A percentile compares a stretch with the other conserved stretches of the same genome.
Conservation (phyloP, 2,329 filamentous ascomycete species). For the Dactylellina leptospora region DNA sequence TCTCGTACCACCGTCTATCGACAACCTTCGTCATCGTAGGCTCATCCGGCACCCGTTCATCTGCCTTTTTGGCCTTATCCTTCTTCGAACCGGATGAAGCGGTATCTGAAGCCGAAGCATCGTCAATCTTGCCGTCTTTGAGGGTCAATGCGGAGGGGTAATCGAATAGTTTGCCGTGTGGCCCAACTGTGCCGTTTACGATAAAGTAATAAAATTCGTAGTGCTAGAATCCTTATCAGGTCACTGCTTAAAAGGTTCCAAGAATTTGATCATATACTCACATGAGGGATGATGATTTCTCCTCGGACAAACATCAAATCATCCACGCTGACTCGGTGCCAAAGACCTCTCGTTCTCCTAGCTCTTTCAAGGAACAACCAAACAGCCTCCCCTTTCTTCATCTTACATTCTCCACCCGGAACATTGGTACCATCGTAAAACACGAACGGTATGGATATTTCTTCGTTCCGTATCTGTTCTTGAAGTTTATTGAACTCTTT, state of each 20-base stretch:
- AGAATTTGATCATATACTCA: constrained; percentile 64
- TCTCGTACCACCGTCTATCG: constrained; percentile 94
- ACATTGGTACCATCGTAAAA: constrained; percentile 92
- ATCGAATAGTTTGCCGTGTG: constrained; percentile 78
- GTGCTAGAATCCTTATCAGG: constrained; percentile 69
- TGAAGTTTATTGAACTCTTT: constrained; percentile 85
- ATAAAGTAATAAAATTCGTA: constrained; percentile 98
- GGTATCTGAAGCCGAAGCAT: no score
- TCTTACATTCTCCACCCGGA: constrained; percentile 77
- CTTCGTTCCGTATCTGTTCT: constrained; percentile 84
- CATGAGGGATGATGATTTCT: constrained; percentile 91
- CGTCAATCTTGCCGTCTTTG: constrained; percentile 47
- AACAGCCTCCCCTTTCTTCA: constrained; percentile 91
- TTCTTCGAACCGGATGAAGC: constrained; percentile 5
- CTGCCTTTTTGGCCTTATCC: constrained; percentile 60
- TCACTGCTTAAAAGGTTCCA: neutral
- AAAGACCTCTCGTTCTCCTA: constrained; percentile 74
- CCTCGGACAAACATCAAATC: constrained; percentile 92
- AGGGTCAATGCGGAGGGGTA: constrained; percentile 63
- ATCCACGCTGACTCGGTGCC: constrained; percentile 93
- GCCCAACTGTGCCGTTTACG: constrained; percentile 81
- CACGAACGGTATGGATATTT: constrained; percentile 91
- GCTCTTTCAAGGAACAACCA: constrained; percentile 85
- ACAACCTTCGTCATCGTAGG: constrained; percentile 89
- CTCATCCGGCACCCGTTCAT: constrained; percentile 73